Evolutionary conservation across 108 stramenopile genomes (phyloP), one percentile per base, ranked within the genome.

Genomic region (Nannochloropsis gaditana): DNA sequence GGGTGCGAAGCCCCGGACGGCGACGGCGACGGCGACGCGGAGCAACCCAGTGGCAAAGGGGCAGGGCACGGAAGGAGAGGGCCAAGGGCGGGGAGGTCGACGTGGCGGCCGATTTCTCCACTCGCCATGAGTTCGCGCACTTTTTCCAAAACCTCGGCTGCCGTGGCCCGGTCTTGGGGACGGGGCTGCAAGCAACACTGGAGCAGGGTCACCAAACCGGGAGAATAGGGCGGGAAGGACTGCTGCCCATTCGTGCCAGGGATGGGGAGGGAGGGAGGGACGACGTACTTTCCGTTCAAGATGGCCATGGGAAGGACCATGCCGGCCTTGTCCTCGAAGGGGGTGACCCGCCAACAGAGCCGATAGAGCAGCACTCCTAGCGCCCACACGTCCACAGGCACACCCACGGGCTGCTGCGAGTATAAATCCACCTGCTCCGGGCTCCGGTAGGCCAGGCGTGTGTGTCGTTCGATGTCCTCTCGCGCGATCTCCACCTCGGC

Each of bases 301-400:
- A 88, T 88, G 21, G 79, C 85, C 43, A 42, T 45, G 41, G 21
- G 11, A 9, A 86, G 80, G 44, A 88, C 87, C 41, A 45, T 44
- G 5, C 86, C 86, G 59, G 17, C 43, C 79, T 11, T 80, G 79
- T 89, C 86, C 86, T 86, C 88, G 43, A 86, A 89, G 2, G 88
- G 88, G 42, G 88, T 89, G 42, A 41, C 44, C 42, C 43, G 42
- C 79, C 47, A 89, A 15, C 47, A 50, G 45, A 89, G 86, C 83
- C 80, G 86, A 44, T 19, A 89, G 9, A 89, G 84, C 41, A 89
- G 83, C 44, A 84, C 83, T 41, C 88, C 88, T 11, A 89, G 80
- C 80, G 86, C 88, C 88, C 88, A 89, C 21, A 89, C 59, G 84
- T 89, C 88, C 21, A 89, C 88, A 44, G 45, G 44, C 83, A 79